These are phyloP conservation scores for Eucalyptus pauciflora DNA, from an alignment of 345 rosid genomes.

Conservation along the genomic window DNA sequence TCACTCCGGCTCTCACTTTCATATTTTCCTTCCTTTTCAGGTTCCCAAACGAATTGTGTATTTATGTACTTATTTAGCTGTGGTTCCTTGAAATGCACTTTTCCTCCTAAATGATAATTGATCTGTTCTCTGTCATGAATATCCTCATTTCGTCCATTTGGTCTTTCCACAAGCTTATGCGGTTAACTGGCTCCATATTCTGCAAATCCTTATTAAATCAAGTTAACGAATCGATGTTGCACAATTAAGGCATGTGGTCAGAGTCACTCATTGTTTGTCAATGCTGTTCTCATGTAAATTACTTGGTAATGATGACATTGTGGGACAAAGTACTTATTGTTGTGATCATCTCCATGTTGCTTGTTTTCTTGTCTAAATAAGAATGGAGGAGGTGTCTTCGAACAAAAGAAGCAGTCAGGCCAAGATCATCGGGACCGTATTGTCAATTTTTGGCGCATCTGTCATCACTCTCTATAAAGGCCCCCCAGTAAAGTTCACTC, in stretches of 20 bases:
- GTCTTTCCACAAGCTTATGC: background rate
- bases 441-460: constrained; percentile 34
- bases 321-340: background rate
- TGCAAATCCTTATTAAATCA: background rate
- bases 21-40: background rate
- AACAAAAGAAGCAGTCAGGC: constrained; percentile 16
- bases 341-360: background rate
- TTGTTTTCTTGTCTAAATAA: background rate
- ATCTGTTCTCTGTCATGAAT: background rate
- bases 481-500: constrained; percentile 1
- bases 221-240: background rate
- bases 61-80: background rate
- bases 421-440: constrained; percentile 25
- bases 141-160: background rate
- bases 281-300: background rate
- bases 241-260: background rate
- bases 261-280: background rate
- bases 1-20: background rate
- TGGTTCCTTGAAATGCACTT: background rate
- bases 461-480: constrained; percentile 36
- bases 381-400: constrained; percentile 27
- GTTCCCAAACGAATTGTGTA: background rate
- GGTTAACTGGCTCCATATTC: background rate
- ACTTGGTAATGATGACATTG: background rate
- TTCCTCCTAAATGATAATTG: background rate